Base-by-base conservation (phyloP, 352 stramenopile genomes). In the Peronosclerospora sorghi region DNA sequence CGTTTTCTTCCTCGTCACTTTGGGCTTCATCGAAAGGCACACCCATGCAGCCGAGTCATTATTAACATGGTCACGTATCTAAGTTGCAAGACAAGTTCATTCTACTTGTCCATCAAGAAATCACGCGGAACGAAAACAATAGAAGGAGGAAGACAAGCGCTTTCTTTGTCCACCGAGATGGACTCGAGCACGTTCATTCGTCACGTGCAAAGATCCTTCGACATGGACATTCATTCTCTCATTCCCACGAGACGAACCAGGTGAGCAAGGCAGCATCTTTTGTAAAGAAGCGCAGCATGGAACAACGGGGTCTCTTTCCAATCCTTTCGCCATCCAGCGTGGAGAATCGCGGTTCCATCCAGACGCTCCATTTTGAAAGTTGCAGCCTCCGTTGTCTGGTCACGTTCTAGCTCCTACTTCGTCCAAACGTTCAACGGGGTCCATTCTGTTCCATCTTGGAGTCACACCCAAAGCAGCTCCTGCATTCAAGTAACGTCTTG, bases 41-140 rank as follows among this genome's bases (percentile, higher is more conserved):
- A 89, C 77, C 77, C 77, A 89, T 10, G 68, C 56, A 1, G 77
- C 72, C 6, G 70, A 66, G 41, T 89, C 77, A 39, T 84, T 62
- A 24, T 86, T 85, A 3, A 97, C 62, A 97, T 82, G 24, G 87
- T 97, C 30, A 97, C 76, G 59, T 97, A 97, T 32, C 89, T 88
- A 51, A 97, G 96, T 76, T 85, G 73, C n/a, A 89, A 52, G 30
- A 89, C 61, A 8, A 79, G 48, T 43, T 89, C 76, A 65, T 86
- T 85, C 28, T 89, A 73, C 48, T 89, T 89, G 42, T 59, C 62
- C 64, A 89, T 62, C 26, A 89, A 41, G 17, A 84, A 78, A 38
- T 83, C 66, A 13, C 67, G 70, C 8, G 71, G 64, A 32, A 86
- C 41, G 12, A 78, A 47, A 21, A 89, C 62, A 20, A 64, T 61